These are phyloP conservation scores for Phialophora expanda DNA, from an alignment of 2,329 filamentous ascomycete species.

Conservation along the genomic window DNA sequence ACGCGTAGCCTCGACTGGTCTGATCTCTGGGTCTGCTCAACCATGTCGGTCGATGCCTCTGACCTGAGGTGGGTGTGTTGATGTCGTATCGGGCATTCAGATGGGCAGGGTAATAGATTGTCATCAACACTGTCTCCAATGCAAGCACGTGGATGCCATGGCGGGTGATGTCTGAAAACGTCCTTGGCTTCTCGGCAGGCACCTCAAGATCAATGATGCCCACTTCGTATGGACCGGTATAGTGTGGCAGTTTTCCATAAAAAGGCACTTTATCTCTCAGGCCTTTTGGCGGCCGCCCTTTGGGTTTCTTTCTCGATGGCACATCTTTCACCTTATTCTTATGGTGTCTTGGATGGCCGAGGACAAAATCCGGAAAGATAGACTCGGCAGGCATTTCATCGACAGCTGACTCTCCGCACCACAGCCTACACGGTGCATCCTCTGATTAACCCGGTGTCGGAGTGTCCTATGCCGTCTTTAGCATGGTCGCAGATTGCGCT, in stretches of 20 bases:
- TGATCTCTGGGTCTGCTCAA: constrained; percentile 62
- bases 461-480: neutral
- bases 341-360: constrained; percentile 31
- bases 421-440: neutral
- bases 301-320: constrained; percentile 43
- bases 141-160: constrained; percentile 56
- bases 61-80: constrained; percentile 49
- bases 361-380: constrained; percentile 36
- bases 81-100: constrained; percentile 49
- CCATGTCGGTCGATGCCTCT: constrained; percentile 64
- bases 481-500: neutral
- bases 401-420: neutral
- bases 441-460: neutral
- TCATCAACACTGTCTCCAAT: constrained; percentile 66
- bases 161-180: constrained; percentile 59
- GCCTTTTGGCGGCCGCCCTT: constrained; percentile 52
- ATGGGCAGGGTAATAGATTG: constrained; percentile 68
- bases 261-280: constrained; percentile 57
- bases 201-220: constrained; percentile 63
- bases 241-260: constrained; percentile 54
- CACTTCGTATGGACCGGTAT: constrained; percentile 60
- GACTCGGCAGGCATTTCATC: constrained; percentile 11
- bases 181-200: constrained; percentile 53
- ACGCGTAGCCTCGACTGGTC: constrained; percentile 66
- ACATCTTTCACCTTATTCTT: constrained; percentile 22